Evolutionary conservation across 257 asterid species (phyloP).

Genomic region (Schizonepeta tenuifolia): DNA sequence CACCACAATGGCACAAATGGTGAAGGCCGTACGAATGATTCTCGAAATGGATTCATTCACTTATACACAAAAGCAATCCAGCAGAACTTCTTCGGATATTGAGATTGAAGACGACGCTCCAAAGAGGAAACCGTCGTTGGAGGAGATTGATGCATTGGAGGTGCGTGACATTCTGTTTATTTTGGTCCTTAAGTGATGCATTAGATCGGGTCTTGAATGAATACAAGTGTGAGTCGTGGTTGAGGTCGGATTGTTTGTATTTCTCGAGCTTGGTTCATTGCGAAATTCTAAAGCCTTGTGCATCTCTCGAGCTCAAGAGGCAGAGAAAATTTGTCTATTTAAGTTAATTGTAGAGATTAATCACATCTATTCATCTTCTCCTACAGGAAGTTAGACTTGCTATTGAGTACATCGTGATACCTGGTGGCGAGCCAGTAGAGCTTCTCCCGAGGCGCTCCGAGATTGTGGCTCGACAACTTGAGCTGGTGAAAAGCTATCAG

Average conservation of each 20-base stretch:
- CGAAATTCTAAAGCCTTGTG: not conserved
- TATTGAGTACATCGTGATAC: conserved; percentile 94
- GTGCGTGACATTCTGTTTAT: conserved; percentile 38
- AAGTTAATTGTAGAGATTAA: not conserved
- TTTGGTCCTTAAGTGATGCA: not conserved
- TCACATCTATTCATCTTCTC: conserved; percentile 5
- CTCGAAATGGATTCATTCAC: conserved; percentile 73
- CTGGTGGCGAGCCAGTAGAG: conserved; percentile 95
- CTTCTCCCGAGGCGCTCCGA: conserved; percentile 97
- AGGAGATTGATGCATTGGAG: conserved; percentile 99
- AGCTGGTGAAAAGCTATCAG: conserved; percentile 89
- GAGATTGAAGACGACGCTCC: conserved; percentile 93
- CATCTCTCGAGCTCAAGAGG: not conserved
- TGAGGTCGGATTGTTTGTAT: not conserved
- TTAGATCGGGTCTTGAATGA: not conserved
- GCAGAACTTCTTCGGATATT: conserved; percentile 50
- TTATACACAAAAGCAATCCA: conserved; percentile 46
- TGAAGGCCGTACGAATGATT: conserved; percentile 89
- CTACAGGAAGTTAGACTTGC: conserved; percentile 92
- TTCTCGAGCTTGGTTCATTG: not conserved
- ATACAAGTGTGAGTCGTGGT: not conserved
- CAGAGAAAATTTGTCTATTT: too few species aligned
- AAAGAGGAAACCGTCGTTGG: conserved; percentile 77
- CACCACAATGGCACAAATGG: conserved; percentile 93
- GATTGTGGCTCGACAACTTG: conserved; percentile 85